Conservation (phyloP, 2,329 filamentous ascomycete species). For the Fusarium coffeatum region DNA sequence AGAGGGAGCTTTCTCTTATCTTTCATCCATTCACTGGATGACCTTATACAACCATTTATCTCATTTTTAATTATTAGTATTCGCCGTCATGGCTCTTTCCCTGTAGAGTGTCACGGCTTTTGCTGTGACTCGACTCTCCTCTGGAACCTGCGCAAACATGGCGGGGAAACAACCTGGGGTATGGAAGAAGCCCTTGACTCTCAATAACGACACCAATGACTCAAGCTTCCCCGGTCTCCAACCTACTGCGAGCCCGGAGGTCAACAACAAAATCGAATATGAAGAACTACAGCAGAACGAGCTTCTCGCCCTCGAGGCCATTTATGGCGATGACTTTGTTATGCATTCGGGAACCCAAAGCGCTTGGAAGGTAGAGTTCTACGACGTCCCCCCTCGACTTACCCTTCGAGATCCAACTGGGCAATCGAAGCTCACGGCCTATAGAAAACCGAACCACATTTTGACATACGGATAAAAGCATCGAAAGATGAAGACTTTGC, state of each 20-base stretch:
- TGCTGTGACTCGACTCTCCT: conserved; percentile 63
- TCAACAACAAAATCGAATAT: conserved; percentile 71
- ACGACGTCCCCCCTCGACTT: conserved; percentile 24
- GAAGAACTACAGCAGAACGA: conserved; percentile 89
- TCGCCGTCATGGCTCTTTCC: conserved; percentile 57
- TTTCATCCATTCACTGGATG: conserved; percentile 38
- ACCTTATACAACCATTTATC: conserved; percentile 27
- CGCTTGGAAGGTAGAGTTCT: conserved; percentile 81
- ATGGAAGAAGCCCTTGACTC: conserved; percentile 61
- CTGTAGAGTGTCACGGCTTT: conserved; percentile 63
- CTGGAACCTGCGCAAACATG: conserved; percentile 57
- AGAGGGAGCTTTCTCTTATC: conserved; percentile 32
- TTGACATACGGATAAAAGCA: conserved; percentile 82
- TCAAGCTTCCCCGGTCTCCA: conserved; percentile 65
- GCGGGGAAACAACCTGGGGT: conserved; percentile 62
- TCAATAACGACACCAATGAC: conserved; percentile 57
- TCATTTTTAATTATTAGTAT: conserved; percentile 19
- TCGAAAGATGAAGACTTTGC: conserved; percentile 77
- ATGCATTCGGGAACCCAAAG: conserved; percentile 75
- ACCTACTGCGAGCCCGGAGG: conserved; percentile 54
- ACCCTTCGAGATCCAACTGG: conserved; percentile 23
- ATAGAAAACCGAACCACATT: conserved; percentile 82
- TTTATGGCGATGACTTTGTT: conserved; percentile 90
- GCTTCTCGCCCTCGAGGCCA: conserved; percentile 84
- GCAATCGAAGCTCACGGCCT: conserved; percentile 38